These are phyloP conservation scores for Metschnikowia shivogae DNA, from an alignment of 805 yeast species.

Conservation along the genomic window DNA sequence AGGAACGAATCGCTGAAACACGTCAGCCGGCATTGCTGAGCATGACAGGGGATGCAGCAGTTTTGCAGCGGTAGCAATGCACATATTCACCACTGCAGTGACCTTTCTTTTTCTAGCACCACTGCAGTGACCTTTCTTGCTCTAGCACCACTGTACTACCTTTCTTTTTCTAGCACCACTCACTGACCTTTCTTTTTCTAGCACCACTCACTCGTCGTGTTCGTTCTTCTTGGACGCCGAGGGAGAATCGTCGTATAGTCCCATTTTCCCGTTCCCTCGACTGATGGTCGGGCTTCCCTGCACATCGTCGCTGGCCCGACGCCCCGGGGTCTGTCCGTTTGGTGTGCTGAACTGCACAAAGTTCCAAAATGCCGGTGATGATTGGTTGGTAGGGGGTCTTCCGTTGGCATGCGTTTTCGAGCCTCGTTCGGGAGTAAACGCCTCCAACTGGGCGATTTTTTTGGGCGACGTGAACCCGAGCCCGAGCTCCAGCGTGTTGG, in stretches of 20 bases:
- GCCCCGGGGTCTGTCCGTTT: conserved; percentile 40
- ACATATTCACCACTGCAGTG: no score
- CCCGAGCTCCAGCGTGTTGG: conserved; percentile 31
- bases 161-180: no score
- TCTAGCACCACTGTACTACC: no score
- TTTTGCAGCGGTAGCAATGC: no score
- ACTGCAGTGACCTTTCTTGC: no score
- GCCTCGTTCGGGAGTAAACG: conserved; percentile 44
- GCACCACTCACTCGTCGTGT: no score
- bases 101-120: no score
- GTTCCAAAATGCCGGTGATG: conserved; percentile 93
- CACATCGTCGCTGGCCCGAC: conserved; percentile 37
- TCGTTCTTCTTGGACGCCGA: conserved; percentile 1
- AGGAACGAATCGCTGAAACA: no score
- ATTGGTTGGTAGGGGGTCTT: conserved; percentile 39
- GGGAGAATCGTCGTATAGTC: conserved; percentile 10
- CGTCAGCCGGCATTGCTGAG: no score
- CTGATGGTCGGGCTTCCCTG: conserved; percentile 40
- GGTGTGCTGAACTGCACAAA: conserved; percentile 70
- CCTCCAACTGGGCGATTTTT: conserved; percentile 39
- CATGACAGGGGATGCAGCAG: no score
- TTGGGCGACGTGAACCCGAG: conserved; percentile 41
- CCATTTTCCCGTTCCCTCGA: conserved; percentile 15
- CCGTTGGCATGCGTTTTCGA: conserved; percentile 22
- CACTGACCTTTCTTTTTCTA: no score